Evolutionary conservation across 148 eudicot species (phyloP).

Genomic region (Fagopyrum homotropicum): DNA sequence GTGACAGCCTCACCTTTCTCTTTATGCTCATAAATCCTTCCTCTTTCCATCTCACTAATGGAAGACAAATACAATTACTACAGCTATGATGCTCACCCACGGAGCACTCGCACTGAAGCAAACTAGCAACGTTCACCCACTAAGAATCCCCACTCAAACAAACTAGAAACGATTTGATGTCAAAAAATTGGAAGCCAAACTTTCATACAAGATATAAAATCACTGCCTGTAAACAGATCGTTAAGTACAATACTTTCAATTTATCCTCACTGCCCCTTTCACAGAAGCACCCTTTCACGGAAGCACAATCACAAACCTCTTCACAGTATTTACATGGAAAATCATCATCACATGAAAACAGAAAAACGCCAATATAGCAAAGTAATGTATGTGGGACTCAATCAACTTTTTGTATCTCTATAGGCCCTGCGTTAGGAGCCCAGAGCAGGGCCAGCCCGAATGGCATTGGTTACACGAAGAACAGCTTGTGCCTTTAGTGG

Average conservation of each 20-base stretch:
- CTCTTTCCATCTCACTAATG: too few species aligned
- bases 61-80: too few species aligned
- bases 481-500: conserved; percentile 59
- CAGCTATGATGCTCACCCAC: too few species aligned
- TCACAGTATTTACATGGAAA: conserved; percentile 9
- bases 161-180: too few species aligned
- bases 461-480: conserved; percentile 47
- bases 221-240: not conserved
- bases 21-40: too few species aligned
- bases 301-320: not conserved
- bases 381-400: conserved; percentile 5
- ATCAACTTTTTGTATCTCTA: not conserved
- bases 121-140: too few species aligned
- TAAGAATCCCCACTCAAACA: too few species aligned
- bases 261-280: not conserved
- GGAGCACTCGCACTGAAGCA: too few species aligned
- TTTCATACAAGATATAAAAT: not conserved
- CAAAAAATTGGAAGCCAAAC: too few species aligned
- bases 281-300: not conserved
- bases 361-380: not conserved
- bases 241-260: not conserved
- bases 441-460: conserved; percentile 32
- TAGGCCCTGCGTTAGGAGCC: conserved; percentile 17
- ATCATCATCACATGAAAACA: not conserved
- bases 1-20: too few species aligned